These are phyloP conservation scores for Chrysopogon serrulatus DNA, from an alignment of 176 grass and related monocot species.

Conservation along the genomic window DNA sequence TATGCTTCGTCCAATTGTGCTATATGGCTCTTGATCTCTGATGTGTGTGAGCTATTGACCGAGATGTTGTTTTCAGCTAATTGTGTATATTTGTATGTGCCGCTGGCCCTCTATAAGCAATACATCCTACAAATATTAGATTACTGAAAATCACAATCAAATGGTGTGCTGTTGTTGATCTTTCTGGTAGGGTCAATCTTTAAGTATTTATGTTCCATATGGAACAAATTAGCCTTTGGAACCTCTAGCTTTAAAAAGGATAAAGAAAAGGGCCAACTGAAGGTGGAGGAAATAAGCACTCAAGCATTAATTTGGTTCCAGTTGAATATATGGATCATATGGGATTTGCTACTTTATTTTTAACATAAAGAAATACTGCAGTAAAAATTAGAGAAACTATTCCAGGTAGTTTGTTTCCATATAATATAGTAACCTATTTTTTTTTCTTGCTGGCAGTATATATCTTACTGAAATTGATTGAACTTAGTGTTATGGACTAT, in stretches of 20 bases:
- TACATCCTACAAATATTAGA: neutral
- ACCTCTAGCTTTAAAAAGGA: neutral
- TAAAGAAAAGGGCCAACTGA: neutral
- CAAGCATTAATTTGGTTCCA: neutral
- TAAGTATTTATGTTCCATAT: neutral
- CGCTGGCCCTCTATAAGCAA: neutral
- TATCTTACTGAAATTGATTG: neutral
- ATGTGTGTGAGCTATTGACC: neutral
- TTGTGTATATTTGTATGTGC: neutral
- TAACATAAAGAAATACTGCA: conserved; percentile 1
- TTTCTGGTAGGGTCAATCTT: neutral
- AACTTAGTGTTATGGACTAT: neutral
- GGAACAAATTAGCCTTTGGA: neutral
- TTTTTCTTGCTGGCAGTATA: neutral
- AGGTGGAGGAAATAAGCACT: neutral
- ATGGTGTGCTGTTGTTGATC: neutral
- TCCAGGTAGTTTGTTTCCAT: neutral
- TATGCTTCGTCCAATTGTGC: neutral
- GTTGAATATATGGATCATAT: neutral
- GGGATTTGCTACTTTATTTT: neutral
- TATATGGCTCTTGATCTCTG: neutral
- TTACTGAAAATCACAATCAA: neutral
- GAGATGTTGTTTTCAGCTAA: neutral
- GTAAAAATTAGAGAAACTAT: neutral
- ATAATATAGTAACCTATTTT: neutral